Evolutionary conservation across 2,329 filamentous ascomycete species (phyloP).

Genomic region (Aspergillus sp.): DNA sequence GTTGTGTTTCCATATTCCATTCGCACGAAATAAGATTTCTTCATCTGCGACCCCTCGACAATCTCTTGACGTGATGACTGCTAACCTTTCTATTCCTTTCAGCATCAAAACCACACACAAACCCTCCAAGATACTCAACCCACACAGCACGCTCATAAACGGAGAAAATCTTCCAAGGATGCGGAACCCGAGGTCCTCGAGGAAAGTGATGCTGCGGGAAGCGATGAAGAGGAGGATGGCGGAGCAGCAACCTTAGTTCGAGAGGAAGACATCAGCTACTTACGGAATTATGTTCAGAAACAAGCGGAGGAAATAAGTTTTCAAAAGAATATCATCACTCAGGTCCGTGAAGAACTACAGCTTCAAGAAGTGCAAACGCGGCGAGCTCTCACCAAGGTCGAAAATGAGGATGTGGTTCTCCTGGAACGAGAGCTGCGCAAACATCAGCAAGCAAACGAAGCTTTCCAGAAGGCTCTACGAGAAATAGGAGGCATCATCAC

Average conservation of each 20-base stretch:
- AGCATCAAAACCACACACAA: conserved; percentile 34
- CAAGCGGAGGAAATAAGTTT: conserved; percentile 89
- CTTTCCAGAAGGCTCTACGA: conserved; percentile 93
- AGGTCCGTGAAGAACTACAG: conserved; percentile 80
- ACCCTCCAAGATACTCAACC: conserved; percentile 11
- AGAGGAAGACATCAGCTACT: conserved; percentile 78
- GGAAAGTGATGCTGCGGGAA: conserved; percentile 35
- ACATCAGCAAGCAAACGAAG: conserved; percentile 96
- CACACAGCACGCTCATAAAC: conserved; percentile 36
- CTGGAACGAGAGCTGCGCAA: conserved; percentile 93
- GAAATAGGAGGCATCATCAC: conserved; percentile 98
- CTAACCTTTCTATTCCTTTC: conserved; percentile 32
- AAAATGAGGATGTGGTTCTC: conserved; percentile 82
- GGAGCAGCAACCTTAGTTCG: conserved; percentile 57
- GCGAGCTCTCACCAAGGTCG: conserved; percentile 76
- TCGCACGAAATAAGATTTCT: conserved; percentile 5
- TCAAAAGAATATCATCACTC: conserved; percentile 81
- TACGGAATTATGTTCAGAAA: conserved; percentile 88
- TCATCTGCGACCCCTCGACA: neutral
- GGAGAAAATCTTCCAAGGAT: conserved; percentile 35
- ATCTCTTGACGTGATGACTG: neutral
- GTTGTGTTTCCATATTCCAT: conserved; percentile 31
- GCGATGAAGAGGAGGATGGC: conserved; percentile 51
- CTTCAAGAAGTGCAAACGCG: conserved; percentile 85
- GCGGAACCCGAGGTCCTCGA: conserved; percentile 30